Base-by-base conservation (phyloP, 2,329 filamentous ascomycete genomes). In the Aspergillus niger region DNA sequence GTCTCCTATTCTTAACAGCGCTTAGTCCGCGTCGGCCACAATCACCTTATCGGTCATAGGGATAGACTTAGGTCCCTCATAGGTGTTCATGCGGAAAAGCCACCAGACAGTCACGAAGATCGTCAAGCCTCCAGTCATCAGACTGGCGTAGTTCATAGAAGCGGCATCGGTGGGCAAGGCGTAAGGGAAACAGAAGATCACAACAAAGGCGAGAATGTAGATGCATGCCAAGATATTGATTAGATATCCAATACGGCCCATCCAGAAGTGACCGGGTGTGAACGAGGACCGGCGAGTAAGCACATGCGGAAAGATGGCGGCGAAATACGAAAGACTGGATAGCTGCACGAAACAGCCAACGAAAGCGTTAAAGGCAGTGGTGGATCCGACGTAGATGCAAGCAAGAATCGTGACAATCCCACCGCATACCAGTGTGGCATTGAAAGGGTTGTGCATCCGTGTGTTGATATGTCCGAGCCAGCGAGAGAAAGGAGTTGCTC, bases 111-210 rank as follows among this genome's bases (percentile, higher is more conserved):
- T 75, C 1, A 85, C 75, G 41, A 85, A 77, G 10, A 83, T 73
- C 0, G 81, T 82, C 62, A 84, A 71, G 1, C 82, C 83, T 11
- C 81, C 82, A 1, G 80, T 81, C 64, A 85, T 81, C 48, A 85
- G 67, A 65, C 76, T 81, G 11, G 79, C 77, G 67, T 85, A 85
- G 65, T 85, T 86, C 83, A 86, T 85, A 3, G 72, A 77, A 32
- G 71, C 69, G 2, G 79, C 79, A 59, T 77, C 70, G 5, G 80
- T 77, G 10, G 81, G 79, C 53, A 83, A 64, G 0, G 74, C 69
- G 61, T 79, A 83, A 0, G 83, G 85, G 75, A 87, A 87, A 68
- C 83, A 86, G 73, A 84, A 87, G 60, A 87, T 82, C n/a, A 85
- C 75, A 56, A 84, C 78, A 65, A 86, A 87, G 20, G 85, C 74